Evolutionary conservation across 225 moss, liverwort and hornwort species (phyloP).

Genomic region (Pseudisothecium myosuroides): DNA sequence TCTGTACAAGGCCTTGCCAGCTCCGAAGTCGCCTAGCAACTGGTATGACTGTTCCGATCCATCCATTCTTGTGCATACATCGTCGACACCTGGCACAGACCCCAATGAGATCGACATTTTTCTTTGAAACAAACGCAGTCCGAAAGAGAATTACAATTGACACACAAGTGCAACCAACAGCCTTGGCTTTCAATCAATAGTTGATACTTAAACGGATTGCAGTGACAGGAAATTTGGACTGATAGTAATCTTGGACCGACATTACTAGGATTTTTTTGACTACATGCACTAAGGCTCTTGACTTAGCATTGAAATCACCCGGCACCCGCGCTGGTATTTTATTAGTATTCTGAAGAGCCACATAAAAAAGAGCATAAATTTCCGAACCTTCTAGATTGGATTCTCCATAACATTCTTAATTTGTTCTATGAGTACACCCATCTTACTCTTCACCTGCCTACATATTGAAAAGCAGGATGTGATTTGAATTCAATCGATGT

Average conservation of each 20-base stretch:
- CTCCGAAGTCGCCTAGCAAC: constrained; percentile 86
- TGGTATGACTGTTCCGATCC: constrained; percentile 85
- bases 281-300: background rate
- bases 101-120: background rate
- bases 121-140: background rate
- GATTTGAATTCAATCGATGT: background rate
- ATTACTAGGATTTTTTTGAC: background rate
- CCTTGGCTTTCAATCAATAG: background rate
- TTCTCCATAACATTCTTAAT: background rate
- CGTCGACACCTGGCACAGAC: constrained; percentile 53
- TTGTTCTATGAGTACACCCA: background rate
- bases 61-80: constrained; percentile 83
- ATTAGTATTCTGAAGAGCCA: background rate
- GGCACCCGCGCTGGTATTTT: background rate
- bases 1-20: constrained; percentile 62
- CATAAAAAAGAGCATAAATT: background rate
- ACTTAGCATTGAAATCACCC: background rate
- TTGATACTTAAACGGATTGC: background rate
- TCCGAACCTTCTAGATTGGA: background rate
- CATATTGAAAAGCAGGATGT: background rate
- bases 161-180: background rate
- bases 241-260: background rate
- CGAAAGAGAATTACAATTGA: background rate
- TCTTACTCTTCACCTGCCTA: background rate
- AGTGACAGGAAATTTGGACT: background rate